Base-by-base conservation (phyloP, 495 filamentous ascomycete genomes). In the Penicillium riverlandense region DNA sequence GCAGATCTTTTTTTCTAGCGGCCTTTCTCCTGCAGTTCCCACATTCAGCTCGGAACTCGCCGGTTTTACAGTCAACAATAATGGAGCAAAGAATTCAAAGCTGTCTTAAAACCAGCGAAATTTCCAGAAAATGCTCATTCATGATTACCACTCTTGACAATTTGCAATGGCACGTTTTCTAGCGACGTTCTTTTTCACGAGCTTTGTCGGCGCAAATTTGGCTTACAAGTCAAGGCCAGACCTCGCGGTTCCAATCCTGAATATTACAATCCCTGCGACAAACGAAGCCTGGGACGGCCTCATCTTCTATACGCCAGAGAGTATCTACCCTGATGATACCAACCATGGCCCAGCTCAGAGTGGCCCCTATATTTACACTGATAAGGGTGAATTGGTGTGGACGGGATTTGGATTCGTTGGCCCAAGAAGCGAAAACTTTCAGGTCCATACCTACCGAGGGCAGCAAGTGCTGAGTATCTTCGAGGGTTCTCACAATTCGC, bases 251-350 rank as follows among this genome's bases (percentile, higher is more conserved):
- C 71, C 71, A n/a, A 58, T 53, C 2, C 51, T 76, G 31, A 75
- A 76, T 34, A 74, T 76, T 47, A 74, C 67, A n/a, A 71, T 72
- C 28, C 61, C 64, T 14, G 65, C 69, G 1, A 60, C 69, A 29
- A 48, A 56, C 33, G 59, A 65, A 16, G 61, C 65, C 22, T 63
- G 64, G 36, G 50, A 57, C 35, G 71, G 71, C 7, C 71, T 71
- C 41, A 60, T 76, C 30, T 75, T 76, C 40, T 51, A 73, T 10
- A 65, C 73, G n/a, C 72, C 71, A 1, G 74, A 69, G 34, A 63
- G 67, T 11, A 67, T 62, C 7, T 68, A 54, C 36, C 62, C 61
- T 11, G 67, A 71, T 43, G 57, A 58, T 2, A 63, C 64, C 57
- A 46, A 40, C 31, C 69, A 72, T 36, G 71, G 72, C 0, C 70